Conservation (phyloP, 148 eudicot species). For the Vaccinium vitisidaea region DNA sequence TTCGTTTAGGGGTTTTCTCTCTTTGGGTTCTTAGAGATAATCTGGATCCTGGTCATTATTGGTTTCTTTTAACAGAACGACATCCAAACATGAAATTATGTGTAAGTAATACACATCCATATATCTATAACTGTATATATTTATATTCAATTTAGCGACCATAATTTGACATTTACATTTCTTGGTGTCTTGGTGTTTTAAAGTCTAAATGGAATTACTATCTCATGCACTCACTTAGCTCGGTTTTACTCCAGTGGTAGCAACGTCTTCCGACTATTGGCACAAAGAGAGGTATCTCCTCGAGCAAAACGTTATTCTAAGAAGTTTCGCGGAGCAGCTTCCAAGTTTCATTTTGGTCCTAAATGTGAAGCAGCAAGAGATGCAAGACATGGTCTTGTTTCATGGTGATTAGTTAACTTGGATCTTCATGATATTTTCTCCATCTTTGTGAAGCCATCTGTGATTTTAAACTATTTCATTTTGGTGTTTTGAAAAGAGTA, state of each 20-base stretch:
- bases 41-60: neutral
- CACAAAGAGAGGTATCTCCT: constrained; percentile 60
- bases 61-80: neutral
- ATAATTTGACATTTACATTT: neutral
- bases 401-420: constrained; percentile 41
- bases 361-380: constrained; percentile 43
- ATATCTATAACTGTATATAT: no score
- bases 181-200: neutral
- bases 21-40: neutral
- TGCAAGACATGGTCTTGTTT: constrained; percentile 57
- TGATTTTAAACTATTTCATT: constrained; percentile 13
- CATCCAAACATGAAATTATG: neutral
- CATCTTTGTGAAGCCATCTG: neutral
- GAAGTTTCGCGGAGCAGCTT: constrained; percentile 45
- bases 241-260: constrained; percentile 28
- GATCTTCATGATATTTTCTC: neutral
- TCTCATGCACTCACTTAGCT: neutral
- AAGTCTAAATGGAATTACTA: neutral
- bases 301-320: constrained; percentile 43
- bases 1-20: neutral
- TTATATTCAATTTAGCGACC: neutral
- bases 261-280: constrained; percentile 53
- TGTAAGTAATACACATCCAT: neutral
- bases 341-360: constrained; percentile 25
- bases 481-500: neutral